Base-by-base conservation (phyloP, 306 rosid genomes). In the Castanea sativa region DNA sequence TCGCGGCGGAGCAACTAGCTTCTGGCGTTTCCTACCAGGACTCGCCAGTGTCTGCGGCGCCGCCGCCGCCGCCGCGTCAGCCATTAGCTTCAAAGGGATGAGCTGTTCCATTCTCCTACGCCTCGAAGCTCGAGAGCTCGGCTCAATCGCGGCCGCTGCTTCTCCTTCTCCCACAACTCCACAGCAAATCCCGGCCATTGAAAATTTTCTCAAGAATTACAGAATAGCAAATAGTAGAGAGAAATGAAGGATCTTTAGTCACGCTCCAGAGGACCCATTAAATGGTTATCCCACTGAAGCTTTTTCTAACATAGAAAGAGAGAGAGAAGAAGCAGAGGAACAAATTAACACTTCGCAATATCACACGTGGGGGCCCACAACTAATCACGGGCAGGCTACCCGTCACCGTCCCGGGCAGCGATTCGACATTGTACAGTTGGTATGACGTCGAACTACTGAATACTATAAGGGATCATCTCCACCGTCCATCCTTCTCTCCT, bases 111-210 rank as follows among this genome's bases (percentile, higher is more conserved):
- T 60, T 75, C 77, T 81, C 58, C 91, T 84, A 4, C 90, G 90
- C 3, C 84, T 58, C 3, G 91, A 81, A 1, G 77, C 41, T 21
- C 85, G 81, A 0, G 90, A 61, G n/a, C 79, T 82, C 7, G 89
- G 70, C 16, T 87, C 90, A 19, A 87, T 81, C 2, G 87, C 64
- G 9, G 92, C 63, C 4, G 91, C 23, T 1, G 96, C 21, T 19
- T 94, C 97, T 15, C 85, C 81, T 35, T 94, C 94, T 9, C 91
- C 93, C 7, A 89, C 91, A 75, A 88, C 83, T n/a, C 91, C 93
- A 65, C 94, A 94, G 77, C 98, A 94, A 64, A 90, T 92, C 32
- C 90, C 96, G 73, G 96, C 96, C 98, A 94, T 93, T 69, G 25
- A 53, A 55, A 16, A 7, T 41, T 41, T 19, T 72, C 23, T 8